A percentile compares a stretch with the other conserved stretches of the same genome.
Evolutionary conservation across 2,329 filamentous ascomycete species (phyloP).

Genomic region (Fusarium goolgardi): DNA sequence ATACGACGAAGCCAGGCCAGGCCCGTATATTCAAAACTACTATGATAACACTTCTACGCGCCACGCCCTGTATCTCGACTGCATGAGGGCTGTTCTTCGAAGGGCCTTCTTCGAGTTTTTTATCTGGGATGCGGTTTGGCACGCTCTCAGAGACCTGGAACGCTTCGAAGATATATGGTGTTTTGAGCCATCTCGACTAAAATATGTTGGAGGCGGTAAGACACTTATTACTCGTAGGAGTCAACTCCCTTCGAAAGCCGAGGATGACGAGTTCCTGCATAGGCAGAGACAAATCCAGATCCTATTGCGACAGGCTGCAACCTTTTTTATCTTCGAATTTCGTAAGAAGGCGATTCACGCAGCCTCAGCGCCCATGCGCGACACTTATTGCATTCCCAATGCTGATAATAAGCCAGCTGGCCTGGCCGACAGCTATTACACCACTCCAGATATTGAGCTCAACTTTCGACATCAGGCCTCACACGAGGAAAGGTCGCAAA

Average conservation of each 20-base stretch:
- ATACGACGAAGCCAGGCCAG: conserved; percentile 1
- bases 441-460: not conserved
- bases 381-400: conserved; percentile 16
- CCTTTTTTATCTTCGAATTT: conserved; percentile 41
- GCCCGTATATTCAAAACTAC: conserved; percentile 17
- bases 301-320: conserved; percentile 31
- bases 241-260: not conserved
- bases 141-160: not conserved
- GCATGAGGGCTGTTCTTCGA: conserved; percentile 29
- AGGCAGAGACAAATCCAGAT: not conserved
- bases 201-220: not conserved
- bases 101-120: conserved; percentile 40
- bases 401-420: not conserved
- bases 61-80: conserved; percentile 32
- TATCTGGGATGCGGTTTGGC: conserved; percentile 26
- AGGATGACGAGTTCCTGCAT: too few relatives aligned
- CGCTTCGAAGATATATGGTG: not conserved
- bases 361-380: conserved; percentile 33
- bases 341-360: conserved; percentile 42
- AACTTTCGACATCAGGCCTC: conserved; percentile 1
- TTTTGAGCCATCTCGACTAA: not conserved
- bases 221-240: not conserved
- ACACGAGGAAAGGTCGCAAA: conserved; percentile 10
- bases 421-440: conserved; percentile 5
- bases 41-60: not conserved